A percentile compares a stretch with the other conserved stretches of the same genome.
phyloP scores from a whole-genome alignment of 1,139 yeast genomes.

The Saccharomycopsis phalli region DNA sequence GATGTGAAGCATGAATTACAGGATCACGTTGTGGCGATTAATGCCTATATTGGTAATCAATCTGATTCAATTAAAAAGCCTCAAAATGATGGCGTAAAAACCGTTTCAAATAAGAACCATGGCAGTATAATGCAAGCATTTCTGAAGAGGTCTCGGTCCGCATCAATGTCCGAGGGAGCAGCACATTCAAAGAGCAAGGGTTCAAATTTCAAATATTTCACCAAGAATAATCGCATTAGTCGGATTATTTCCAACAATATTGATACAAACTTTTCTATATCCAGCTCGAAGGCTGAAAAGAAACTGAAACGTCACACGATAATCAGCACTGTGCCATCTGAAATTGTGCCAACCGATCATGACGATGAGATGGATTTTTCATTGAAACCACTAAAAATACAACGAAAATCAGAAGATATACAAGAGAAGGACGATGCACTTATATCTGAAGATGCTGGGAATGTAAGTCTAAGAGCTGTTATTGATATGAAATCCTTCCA shows the following conservation, averaged over 20 bases:
- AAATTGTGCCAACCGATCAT: too few relatives aligned
- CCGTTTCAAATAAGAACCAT: too few relatives aligned
- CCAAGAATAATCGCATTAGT: constrained; percentile 10
- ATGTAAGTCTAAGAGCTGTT: constrained; percentile 12
- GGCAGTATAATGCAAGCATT: too few relatives aligned
- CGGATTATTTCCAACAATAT: constrained; percentile 16
- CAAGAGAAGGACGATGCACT: background rate
- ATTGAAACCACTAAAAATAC: constrained; percentile 16
- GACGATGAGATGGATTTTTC: background rate
- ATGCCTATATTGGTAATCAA: too few relatives aligned
- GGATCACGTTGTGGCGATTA: too few relatives aligned
- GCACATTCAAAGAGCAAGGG: too few relatives aligned
- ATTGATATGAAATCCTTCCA: constrained; percentile 9
- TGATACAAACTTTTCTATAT: constrained; percentile 6
- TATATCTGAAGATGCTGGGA: too few relatives aligned
- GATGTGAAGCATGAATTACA: too few relatives aligned
- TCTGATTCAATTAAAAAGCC: too few relatives aligned
- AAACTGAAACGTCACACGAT: constrained; percentile 9
- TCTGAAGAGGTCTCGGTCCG: too few relatives aligned
- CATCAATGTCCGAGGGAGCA: too few relatives aligned
- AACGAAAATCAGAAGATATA: background rate
- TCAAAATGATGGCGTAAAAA: too few relatives aligned
- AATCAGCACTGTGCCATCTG: constrained; percentile 5
- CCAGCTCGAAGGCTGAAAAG: background rate
- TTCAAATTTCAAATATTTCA: background rate